Conservation (phyloP, 139 green algal species). For the Gonium pectorale region DNA sequence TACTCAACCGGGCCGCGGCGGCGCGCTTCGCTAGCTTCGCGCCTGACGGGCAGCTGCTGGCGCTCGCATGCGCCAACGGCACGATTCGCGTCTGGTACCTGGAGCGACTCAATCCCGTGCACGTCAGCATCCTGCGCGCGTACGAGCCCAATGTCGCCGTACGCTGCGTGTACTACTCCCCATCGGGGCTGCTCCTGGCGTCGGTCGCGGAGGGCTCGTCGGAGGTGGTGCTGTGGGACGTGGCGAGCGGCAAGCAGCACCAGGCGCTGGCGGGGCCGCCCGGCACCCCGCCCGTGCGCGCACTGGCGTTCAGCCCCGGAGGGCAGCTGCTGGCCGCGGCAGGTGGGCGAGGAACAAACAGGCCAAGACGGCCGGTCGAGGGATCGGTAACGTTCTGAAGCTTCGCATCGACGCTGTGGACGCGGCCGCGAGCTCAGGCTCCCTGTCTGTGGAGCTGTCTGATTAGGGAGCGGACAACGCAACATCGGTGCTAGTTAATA, state of each 20-base stretch:
- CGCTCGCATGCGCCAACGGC: conserved; percentile 32
- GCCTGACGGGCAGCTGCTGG: conserved; percentile 32
- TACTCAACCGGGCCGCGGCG: not conserved
- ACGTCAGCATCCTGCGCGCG: conserved; percentile 15
- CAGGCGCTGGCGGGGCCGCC: not conserved
- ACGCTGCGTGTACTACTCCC: not conserved
- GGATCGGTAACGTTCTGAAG: too few species aligned
- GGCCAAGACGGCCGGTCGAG: too few species aligned
- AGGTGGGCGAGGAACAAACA: too few species aligned
- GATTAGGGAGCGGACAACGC: too few species aligned
- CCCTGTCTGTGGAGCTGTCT: too few species aligned
- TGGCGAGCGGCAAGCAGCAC: not conserved
- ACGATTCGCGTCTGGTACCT: conserved; percentile 24
- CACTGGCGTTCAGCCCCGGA: conserved; percentile 19
- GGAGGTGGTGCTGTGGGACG: conserved; percentile 36
- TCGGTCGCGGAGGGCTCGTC: not conserved
- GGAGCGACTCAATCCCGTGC: not conserved
- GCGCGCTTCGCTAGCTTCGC: conserved; percentile 8
- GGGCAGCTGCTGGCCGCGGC: conserved; percentile 23
- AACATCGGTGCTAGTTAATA: too few species aligned
- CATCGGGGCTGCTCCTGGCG: conserved; percentile 29
- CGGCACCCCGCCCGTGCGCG: not conserved
- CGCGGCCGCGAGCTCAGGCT: too few species aligned
- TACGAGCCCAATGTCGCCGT: not conserved
- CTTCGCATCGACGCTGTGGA: too few species aligned